Evolutionary conservation across 164 flowering plant genomes (phyloP).

Genomic region (Tinospora cordifolia): DNA sequence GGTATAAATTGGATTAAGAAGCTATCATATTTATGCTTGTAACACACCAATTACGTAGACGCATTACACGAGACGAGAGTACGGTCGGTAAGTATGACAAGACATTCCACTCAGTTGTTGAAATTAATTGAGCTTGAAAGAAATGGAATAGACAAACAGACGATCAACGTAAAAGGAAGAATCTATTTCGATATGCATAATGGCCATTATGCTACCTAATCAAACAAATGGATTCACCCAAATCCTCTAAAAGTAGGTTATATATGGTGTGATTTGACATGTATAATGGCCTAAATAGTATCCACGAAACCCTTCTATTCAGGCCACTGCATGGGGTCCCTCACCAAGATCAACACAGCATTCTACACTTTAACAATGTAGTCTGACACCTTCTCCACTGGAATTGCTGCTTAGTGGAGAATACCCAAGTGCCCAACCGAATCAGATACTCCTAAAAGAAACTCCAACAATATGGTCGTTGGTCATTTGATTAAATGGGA

Average conservation of each 20-base stretch:
- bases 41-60: too few relatives aligned
- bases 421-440: not conserved
- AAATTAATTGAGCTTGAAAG: too few relatives aligned
- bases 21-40: too few relatives aligned
- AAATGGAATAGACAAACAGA: too few relatives aligned
- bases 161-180: not conserved
- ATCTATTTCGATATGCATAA: not conserved
- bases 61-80: too few relatives aligned
- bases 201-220: too few relatives aligned
- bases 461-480: not conserved
- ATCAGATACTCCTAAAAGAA: not conserved
- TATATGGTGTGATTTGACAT: not conserved
- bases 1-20: too few relatives aligned
- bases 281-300: not conserved
- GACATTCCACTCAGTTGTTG: not conserved
- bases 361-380: not conserved
- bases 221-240: not conserved
- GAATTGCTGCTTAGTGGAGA: not conserved
- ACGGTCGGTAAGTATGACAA: not conserved
- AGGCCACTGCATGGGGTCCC: not conserved
- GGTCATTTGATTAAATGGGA: not conserved
- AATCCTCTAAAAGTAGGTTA: not conserved
- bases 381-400: not conserved
- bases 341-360: not conserved
- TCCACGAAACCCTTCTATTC: not conserved